These are phyloP conservation scores for Apiospora aurea DNA, from an alignment of 2,329 filamentous ascomycete species.

Conservation along the genomic window DNA sequence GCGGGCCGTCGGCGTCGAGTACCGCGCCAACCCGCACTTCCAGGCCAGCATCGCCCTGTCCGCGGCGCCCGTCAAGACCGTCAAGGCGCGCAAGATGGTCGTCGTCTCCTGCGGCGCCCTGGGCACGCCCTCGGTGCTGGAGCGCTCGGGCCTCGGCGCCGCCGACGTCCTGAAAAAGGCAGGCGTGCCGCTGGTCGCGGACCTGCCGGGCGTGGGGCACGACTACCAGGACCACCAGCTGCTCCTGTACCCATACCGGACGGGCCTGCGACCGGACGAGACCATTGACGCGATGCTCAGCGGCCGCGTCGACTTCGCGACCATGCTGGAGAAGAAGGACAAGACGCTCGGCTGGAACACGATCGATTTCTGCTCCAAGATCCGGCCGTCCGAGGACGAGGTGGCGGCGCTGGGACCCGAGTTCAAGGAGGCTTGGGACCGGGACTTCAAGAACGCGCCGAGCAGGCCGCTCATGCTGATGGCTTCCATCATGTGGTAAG, in stretches of 20 bases:
- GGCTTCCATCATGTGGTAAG: constrained; percentile 44
- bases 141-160: constrained; percentile 68
- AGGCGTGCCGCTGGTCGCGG: constrained; percentile 55
- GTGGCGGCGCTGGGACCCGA: constrained; percentile 56
- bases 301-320: constrained; percentile 36
- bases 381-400: constrained; percentile 58
- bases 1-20: constrained; percentile 55
- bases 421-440: constrained; percentile 58
- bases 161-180: constrained; percentile 49
- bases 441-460: constrained; percentile 49
- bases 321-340: constrained; percentile 35
- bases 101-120: constrained; percentile 56
- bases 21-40: constrained; percentile 54
- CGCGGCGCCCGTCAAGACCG: constrained; percentile 35
- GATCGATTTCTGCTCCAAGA: constrained; percentile 57
- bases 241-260: constrained; percentile 56
- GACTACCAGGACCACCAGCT: constrained; percentile 61
- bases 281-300: constrained; percentile 46
- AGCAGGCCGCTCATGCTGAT: constrained; percentile 54
- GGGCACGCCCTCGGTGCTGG: constrained; percentile 62
- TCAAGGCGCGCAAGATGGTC: constrained; percentile 63
- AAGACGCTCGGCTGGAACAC: constrained; percentile 59
- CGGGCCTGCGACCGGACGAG: constrained; percentile 53
- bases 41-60: constrained; percentile 36
- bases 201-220: constrained; percentile 60